A percentile compares a stretch with the other conserved stretches of the same genome.
These are phyloP conservation scores for Xerocomellus intermedius DNA, from an alignment of 768 basidiomycete species.

Conservation along the genomic window DNA sequence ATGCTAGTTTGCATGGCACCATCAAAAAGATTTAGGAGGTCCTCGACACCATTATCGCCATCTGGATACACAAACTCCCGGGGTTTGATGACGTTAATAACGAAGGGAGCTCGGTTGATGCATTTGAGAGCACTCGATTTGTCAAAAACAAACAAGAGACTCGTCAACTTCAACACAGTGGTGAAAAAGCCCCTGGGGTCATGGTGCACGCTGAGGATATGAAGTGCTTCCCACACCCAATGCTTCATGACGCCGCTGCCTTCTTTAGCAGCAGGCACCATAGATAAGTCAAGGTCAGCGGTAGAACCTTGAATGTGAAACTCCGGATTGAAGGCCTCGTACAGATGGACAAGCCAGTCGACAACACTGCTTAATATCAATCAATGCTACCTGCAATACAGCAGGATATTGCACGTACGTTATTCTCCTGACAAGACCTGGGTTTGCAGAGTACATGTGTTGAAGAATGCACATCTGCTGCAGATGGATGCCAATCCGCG, in stretches of 20 bases:
- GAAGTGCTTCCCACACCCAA: slow-evolving; percentile 47
- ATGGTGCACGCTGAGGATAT: slow-evolving; percentile 23
- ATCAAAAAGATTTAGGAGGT: slow-evolving; percentile 31
- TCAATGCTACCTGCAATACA: background rate
- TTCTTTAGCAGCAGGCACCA: slow-evolving; percentile 40
- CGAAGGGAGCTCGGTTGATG: slow-evolving; percentile 33
- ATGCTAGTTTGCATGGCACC: slow-evolving; percentile 24
- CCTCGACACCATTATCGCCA: slow-evolving; percentile 30
- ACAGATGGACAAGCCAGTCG: slow-evolving; percentile 45
- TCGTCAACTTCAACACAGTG: slow-evolving; percentile 35
- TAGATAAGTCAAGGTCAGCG: slow-evolving; percentile 31
- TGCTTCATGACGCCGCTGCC: slow-evolving; percentile 38
- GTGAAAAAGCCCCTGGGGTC: slow-evolving; percentile 37
- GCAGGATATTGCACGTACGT: slow-evolving; percentile 2
- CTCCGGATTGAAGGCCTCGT: slow-evolving; percentile 50
- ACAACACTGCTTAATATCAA: background rate
- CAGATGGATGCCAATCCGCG: slow-evolving; percentile 43
- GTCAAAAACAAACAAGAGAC: slow-evolving; percentile 41
- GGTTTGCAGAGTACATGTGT: slow-evolving; percentile 15
- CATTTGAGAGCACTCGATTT: slow-evolving; percentile 30
- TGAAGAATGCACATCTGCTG: slow-evolving; percentile 50
- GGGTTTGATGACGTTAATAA: background rate
- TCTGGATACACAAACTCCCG: slow-evolving; percentile 11
- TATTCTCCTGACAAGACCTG: background rate
- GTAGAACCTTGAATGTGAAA: slow-evolving; percentile 45